A percentile compares a stretch with the other conserved stretches of the same genome.
Conservation (phyloP, 176 grass and related monocot genomes). For the Cocos nucifera region DNA sequence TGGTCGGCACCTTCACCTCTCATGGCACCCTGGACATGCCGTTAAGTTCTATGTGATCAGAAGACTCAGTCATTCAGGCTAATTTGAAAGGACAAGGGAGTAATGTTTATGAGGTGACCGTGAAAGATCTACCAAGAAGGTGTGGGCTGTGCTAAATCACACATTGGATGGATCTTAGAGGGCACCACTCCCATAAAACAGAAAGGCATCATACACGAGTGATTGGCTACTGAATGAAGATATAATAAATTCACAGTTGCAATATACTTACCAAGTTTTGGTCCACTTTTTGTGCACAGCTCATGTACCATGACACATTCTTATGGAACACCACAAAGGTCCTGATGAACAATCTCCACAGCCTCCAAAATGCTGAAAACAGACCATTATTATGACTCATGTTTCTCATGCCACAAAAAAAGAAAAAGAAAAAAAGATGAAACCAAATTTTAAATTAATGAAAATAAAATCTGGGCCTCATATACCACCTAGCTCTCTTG, state of each 20-base stretch:
- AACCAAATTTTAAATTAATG: constrained; percentile 1
- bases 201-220: constrained; percentile 16
- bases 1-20: constrained; percentile 87
- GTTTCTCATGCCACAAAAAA: not conserved
- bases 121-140: constrained; percentile 56
- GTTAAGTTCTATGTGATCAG: constrained; percentile 40
- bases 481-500: not conserved
- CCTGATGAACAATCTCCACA: constrained; percentile 75
- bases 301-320: constrained; percentile 77
- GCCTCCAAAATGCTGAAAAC: constrained; percentile 84
- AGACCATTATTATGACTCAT: not conserved
- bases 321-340: constrained; percentile 75
- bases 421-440: not conserved
- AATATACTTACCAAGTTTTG: constrained; percentile 46
- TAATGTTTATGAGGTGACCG: constrained; percentile 1
- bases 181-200: constrained; percentile 43
- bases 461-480: not conserved
- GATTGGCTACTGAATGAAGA: not conserved
- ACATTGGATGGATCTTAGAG: constrained; percentile 65
- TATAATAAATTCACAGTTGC: not conserved
- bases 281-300: constrained; percentile 73
- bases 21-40: constrained; percentile 74
- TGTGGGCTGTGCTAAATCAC: constrained; percentile 69
- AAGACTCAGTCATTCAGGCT: not conserved
- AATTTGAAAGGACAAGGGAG: constrained; percentile 6